Base-by-base conservation (phyloP, 2,329 filamentous ascomycete genomes). In the Fusarium sp. region DNA sequence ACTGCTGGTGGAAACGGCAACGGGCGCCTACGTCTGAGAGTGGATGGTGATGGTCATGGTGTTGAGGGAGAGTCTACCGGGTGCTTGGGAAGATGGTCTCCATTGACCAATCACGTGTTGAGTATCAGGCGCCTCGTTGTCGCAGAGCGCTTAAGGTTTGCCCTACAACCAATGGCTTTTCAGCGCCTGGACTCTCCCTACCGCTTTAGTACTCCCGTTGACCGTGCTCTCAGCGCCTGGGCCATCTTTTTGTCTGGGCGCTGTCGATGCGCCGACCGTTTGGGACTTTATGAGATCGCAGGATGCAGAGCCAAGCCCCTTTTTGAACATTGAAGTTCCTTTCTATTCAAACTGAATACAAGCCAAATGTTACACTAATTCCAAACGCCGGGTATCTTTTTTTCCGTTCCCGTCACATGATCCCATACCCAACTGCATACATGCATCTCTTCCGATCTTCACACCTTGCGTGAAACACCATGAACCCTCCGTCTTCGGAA, bases 381-480 rank as follows among this genome's bases (percentile, higher is more conserved):
- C 52, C 52, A 57, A 57, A 54, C 50, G 27, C 50, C 50, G 27
- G 56, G 41, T 56, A 57, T 69, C 59, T 43, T 27, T 48, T 48
- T 60, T 56, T 60, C 35, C 22, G 24, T n/a, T 35, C 20, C 16
- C 13, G 4, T 41, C 65, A 76, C 35, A 39, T 27, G 58, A 78
- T 35, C 9, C 63, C 61, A 56, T 80, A 72, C 56, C 78, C 76
- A 62, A 82, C 78, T 41, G 80, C 77, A 58, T 82, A 83, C 80
- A 85, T 80, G 63, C 84, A 85, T 61, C 83, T 74, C 45, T 75
- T 80, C 3, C 71, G 57, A 22, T 76, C 67, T 4, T 48, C 45
- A 61, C 84, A 85, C 67, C 82, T 78, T 9, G 79, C 83, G 56
- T 86, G 84, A 64, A 84, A 85, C 13, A 81, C 81, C 64, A 80